Evolutionary conservation across 2,329 filamentous ascomycete species (phyloP).

Genomic region (Metarhizium guizhouense): DNA sequence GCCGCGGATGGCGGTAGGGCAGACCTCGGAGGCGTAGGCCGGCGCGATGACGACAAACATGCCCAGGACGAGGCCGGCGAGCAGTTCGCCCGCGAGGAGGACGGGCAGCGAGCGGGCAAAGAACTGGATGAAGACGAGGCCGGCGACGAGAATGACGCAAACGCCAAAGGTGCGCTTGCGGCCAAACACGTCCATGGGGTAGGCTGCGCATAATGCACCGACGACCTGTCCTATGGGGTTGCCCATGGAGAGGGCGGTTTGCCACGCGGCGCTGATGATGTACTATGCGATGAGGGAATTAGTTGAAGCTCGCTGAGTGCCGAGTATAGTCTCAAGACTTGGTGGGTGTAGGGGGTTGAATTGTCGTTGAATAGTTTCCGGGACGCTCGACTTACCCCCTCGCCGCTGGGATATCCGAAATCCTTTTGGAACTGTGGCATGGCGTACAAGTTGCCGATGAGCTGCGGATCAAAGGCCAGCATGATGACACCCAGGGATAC

Average conservation of each 20-base stretch:
- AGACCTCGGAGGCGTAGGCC: slow-evolving; percentile 35
- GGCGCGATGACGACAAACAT: slow-evolving; percentile 33
- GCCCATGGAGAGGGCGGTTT: slow-evolving; percentile 40
- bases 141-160: slow-evolving; percentile 25
- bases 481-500: slow-evolving; percentile 53
- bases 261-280: slow-evolving; percentile 34
- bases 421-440: slow-evolving; percentile 48
- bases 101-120: slow-evolving; percentile 26
- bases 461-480: slow-evolving; percentile 55
- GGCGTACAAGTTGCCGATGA: slow-evolving; percentile 53
- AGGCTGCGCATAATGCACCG: slow-evolving; percentile 40
- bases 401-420: slow-evolving; percentile 43
- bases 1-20: slow-evolving; percentile 29
- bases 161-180: slow-evolving; percentile 42
- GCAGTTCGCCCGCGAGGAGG: slow-evolving; percentile 34
- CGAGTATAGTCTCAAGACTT: no score
- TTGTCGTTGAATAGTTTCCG: no score
- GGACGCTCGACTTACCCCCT: slow-evolving; percentile 9
- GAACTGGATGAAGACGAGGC: slow-evolving; percentile 23
- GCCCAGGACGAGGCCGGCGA: slow-evolving; percentile 35
- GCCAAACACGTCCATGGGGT: slow-evolving; percentile 27
- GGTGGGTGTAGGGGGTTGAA: no score
- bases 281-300: slow-evolving; percentile 13
- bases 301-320: no score
- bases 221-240: slow-evolving; percentile 49